Conservation (phyloP, 1,284 basidiomycete genomes). For the Irpex sp. region DNA sequence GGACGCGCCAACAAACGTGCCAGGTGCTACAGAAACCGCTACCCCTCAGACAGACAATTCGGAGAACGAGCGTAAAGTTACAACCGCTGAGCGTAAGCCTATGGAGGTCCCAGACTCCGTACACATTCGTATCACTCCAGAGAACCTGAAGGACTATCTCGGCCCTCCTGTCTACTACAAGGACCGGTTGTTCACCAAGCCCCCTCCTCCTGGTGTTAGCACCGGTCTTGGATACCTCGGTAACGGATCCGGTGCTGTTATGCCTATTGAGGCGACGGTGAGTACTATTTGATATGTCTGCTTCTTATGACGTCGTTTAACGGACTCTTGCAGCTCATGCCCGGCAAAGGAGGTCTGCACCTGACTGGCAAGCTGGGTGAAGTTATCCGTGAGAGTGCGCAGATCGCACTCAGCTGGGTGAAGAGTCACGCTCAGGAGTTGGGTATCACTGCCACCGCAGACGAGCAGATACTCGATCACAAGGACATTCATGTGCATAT, state of each 20-base stretch:
- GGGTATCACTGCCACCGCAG: constrained; percentile 73
- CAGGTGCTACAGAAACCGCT: constrained; percentile 28
- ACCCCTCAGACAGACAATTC: constrained; percentile 22
- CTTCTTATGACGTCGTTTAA: constrained; percentile 2
- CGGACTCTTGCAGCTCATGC: constrained; percentile 67
- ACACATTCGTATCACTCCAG: constrained; percentile 78
- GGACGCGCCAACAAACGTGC: constrained; percentile 34
- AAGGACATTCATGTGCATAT: constrained; percentile 91
- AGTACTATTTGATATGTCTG: constrained; percentile 25
- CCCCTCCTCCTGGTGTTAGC: constrained; percentile 89
- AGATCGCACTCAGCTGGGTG: constrained; percentile 92
- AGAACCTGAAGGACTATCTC: constrained; percentile 94
- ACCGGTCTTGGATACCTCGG: constrained; percentile 95
- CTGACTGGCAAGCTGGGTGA: constrained; percentile 97
- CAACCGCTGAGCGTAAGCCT: constrained; percentile 79
- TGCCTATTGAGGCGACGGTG: constrained; percentile 94
- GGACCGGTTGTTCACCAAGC: constrained; percentile 83
- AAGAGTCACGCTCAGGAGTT: constrained; percentile 88
- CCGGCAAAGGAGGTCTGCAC: constrained; percentile 86
- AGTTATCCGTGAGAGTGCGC: constrained; percentile 94
- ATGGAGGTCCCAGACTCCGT: constrained; percentile 80
- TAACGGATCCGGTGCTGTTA: constrained; percentile 93
- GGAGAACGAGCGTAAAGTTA: constrained; percentile 49
- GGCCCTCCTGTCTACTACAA: constrained; percentile 96
- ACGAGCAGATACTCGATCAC: constrained; percentile 79